phyloP scores from a whole-genome alignment of 1,284 basidiomycete genomes.

The Coniophora puteana region DNA sequence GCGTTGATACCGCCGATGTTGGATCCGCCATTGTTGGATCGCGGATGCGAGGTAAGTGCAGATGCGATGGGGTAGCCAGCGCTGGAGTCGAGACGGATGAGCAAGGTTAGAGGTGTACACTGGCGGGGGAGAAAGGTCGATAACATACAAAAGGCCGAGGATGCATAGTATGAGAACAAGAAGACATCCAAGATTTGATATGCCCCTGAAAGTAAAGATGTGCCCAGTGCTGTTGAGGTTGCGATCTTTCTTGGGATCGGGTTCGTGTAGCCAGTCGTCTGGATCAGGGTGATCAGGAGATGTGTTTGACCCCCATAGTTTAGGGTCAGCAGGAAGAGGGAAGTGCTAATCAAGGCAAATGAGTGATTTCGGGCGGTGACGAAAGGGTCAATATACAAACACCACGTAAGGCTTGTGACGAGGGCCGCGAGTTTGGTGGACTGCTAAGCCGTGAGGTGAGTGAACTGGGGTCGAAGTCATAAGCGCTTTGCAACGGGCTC shows the following conservation, averaged over 20 bases:
- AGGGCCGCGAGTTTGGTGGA: too few relatives aligned
- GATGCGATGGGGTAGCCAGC: constrained; percentile 81
- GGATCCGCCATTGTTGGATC: constrained; percentile 61
- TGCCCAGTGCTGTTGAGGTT: constrained; percentile 56
- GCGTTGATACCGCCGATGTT: constrained; percentile 82
- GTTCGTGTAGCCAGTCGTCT: constrained; percentile 73
- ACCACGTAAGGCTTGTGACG: too few relatives aligned
- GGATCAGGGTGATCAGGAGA: constrained; percentile 55
- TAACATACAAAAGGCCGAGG: constrained; percentile 70
- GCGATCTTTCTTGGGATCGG: constrained; percentile 68
- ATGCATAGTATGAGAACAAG: constrained; percentile 58
- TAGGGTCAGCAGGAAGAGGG: constrained; percentile 68
- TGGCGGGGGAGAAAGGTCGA: constrained; percentile 8
- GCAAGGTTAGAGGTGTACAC: neutral
- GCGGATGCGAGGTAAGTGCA: constrained; percentile 51
- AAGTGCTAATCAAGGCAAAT: too few relatives aligned
- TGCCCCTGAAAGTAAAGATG: constrained; percentile 69
- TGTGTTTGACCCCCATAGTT: constrained; percentile 62
- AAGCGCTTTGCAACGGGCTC: too few relatives aligned
- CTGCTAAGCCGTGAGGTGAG: too few relatives aligned
- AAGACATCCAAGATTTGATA: constrained; percentile 77
- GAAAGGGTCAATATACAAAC: too few relatives aligned
- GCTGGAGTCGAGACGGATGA: constrained; percentile 30
- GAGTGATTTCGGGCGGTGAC: too few relatives aligned
- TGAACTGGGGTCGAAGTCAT: too few relatives aligned